These are phyloP conservation scores for Penicillium tannophilum DNA, from an alignment of 495 filamentous ascomycete genomes.

Conservation along the genomic window DNA sequence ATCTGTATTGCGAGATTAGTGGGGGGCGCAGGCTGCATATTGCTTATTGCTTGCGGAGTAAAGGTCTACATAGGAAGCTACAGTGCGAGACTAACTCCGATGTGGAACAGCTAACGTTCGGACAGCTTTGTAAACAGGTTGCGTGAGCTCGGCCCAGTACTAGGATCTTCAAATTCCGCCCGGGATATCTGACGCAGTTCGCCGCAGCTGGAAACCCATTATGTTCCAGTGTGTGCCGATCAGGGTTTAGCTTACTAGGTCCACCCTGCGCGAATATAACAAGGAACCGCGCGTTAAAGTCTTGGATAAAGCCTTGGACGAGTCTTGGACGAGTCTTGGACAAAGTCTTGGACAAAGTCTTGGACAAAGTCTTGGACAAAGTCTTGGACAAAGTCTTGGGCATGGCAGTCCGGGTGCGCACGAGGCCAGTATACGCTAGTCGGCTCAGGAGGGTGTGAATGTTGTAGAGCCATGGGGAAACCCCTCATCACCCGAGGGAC, in stretches of 20 bases:
- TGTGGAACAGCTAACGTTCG: background rate
- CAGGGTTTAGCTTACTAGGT: background rate
- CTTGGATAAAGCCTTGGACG: background rate
- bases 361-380: background rate
- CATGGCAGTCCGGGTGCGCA: background rate
- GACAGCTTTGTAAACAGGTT: too few relatives aligned
- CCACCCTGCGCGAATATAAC: background rate
- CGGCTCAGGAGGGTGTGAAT: background rate
- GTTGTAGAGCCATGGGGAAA: background rate
- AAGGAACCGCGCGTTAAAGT: background rate
- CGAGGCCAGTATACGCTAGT: background rate
- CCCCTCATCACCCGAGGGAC: background rate
- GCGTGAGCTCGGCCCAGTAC: background rate
- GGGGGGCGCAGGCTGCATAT: background rate
- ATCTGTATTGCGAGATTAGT: conserved; percentile 36
- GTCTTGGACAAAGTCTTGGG: background rate
- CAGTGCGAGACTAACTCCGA: background rate
- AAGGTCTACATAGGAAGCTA: background rate
- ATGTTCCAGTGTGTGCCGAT: background rate
- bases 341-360: too few relatives aligned
- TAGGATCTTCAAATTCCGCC: background rate
- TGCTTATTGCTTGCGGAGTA: background rate
- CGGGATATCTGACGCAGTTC: background rate
- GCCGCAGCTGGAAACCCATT: background rate
- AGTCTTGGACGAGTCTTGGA: too few relatives aligned